These are phyloP conservation scores for Emergomyces africanus DNA, from an alignment of 2,329 filamentous ascomycete species.

Conservation along the genomic window DNA sequence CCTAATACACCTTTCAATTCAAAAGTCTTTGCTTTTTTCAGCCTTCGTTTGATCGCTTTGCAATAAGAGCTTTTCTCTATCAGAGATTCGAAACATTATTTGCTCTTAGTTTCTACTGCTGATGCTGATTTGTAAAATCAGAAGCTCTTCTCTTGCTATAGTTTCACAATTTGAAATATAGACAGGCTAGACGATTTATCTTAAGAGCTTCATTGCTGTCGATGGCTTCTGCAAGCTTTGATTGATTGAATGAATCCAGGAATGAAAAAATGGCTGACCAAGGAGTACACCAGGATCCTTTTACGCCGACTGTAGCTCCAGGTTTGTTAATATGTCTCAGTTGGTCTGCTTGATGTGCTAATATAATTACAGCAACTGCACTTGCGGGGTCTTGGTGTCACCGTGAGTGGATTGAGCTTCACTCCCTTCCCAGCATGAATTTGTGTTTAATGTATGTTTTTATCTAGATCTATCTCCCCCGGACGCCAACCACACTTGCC, in stretches of 20 bases:
- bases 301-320: background rate
- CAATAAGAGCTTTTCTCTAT: background rate
- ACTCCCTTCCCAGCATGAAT: background rate
- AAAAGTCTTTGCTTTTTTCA: background rate
- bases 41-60: background rate
- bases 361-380: background rate
- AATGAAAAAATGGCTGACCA: background rate
- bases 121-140: background rate
- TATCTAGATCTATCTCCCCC: constrained; percentile 2
- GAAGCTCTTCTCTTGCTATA: background rate
- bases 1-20: background rate
- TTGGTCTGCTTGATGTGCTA: background rate
- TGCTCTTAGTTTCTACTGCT: background rate
- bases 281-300: background rate
- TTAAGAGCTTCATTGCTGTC: background rate
- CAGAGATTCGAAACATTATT: background rate
- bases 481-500: constrained; percentile 14
- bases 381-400: background rate
- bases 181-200: background rate
- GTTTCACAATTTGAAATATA: background rate
- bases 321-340: background rate
- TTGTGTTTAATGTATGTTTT: background rate
- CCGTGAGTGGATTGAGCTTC: background rate
- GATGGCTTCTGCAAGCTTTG: too few species aligned
- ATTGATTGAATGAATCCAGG: too few species aligned